These are phyloP conservation scores for Saccharata proteae DNA, from an alignment of 2,329 filamentous ascomycete species.

Conservation along the genomic window DNA sequence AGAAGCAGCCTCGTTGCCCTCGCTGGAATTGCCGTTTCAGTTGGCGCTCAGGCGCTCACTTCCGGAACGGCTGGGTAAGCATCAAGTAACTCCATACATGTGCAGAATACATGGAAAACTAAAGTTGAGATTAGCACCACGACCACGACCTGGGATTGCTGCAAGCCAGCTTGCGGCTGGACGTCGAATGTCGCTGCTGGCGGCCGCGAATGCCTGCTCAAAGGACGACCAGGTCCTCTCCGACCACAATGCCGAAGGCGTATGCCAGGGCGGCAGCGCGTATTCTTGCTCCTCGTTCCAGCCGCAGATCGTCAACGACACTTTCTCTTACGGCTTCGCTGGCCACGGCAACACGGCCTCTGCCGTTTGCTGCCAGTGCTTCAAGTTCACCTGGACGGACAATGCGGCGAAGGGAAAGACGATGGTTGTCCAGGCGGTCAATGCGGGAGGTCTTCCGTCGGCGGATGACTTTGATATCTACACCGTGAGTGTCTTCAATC, in stretches of 20 bases:
- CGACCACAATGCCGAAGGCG: not conserved
- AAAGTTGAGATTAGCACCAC: not conserved
- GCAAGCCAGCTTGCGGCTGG: not conserved
- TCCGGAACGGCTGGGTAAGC: too few species aligned
- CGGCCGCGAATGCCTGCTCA: not conserved
- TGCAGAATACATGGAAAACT: too few species aligned
- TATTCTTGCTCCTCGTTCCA: not conserved
- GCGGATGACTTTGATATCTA: not conserved
- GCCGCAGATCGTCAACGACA: conserved; percentile 1
- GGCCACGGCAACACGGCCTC: not conserved
- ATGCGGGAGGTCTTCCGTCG: not conserved
- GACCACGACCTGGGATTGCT: conserved; percentile 1
- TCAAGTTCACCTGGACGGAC: not conserved
- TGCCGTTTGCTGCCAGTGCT: conserved; percentile 1
- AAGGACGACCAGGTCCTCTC: not conserved
- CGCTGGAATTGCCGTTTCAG: too few species aligned
- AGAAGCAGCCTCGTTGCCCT: too few species aligned
- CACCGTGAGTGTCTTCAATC: too few species aligned
- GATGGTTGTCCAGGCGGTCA: conserved; percentile 1
- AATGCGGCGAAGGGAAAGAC: not conserved
- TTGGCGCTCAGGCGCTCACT: too few species aligned
- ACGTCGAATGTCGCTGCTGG: conserved; percentile 1
- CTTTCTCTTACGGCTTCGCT: not conserved
- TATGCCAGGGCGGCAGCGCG: not conserved
- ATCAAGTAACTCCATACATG: too few species aligned